phyloP scores from a whole-genome alignment of 495 filamentous ascomycete genomes.

The Penicillium desertorum region DNA sequence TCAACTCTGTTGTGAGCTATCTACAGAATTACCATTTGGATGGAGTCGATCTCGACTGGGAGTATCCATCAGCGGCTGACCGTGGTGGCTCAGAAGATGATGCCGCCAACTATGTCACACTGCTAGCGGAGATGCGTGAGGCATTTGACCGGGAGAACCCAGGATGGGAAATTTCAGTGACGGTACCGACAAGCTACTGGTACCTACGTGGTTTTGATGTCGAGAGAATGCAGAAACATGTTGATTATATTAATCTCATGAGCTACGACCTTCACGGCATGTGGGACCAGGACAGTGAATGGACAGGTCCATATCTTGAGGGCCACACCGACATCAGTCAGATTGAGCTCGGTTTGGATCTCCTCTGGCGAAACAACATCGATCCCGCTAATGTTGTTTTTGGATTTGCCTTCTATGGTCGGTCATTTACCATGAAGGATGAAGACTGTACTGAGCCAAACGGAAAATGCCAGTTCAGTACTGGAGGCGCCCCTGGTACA shows the following conservation, averaged over 20 bases:
- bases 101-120: background rate
- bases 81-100: background rate
- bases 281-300: slow-evolving; percentile 22
- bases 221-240: slow-evolving; percentile 34
- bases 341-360: slow-evolving; percentile 31
- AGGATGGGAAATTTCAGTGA: background rate
- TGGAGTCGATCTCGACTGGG: background rate
- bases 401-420: slow-evolving; percentile 41
- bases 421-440: slow-evolving; percentile 32
- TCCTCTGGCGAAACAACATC: slow-evolving; percentile 38
- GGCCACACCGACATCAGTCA: slow-evolving; percentile 38
- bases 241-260: slow-evolving; percentile 53
- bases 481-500: too few relatives aligned
- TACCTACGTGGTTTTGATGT: slow-evolving; percentile 46
- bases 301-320: slow-evolving; percentile 23
- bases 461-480: too few relatives aligned
- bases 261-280: slow-evolving; percentile 42
- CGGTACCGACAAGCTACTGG: slow-evolving; percentile 23
- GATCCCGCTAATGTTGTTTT: slow-evolving; percentile 34
- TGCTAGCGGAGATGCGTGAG: background rate
- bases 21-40: background rate
- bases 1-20: background rate
- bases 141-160: background rate
- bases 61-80: background rate
- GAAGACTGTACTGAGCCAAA: too few relatives aligned